Evolutionary conservation across 768 basidiomycete genomes (phyloP), one percentile per base, ranked within the genome.

Genomic region (Trametes cinnabarina): DNA sequence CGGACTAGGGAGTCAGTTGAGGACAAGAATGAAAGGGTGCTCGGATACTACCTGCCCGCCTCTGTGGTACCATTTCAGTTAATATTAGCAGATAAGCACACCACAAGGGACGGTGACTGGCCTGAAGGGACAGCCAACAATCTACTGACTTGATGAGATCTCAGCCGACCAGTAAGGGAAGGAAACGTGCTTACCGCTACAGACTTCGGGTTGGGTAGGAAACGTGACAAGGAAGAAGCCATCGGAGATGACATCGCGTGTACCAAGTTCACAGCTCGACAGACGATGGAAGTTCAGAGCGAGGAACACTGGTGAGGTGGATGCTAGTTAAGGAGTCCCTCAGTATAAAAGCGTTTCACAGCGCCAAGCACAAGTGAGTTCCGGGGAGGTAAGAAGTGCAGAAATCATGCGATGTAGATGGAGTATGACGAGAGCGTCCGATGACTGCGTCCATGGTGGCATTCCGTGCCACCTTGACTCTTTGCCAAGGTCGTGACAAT

Each of bases 101-200:
- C 51, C n/a, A n/a, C n/a, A n/a, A 30, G n/a, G 32, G 39, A 58
- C 52, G 56, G 44, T 34, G 39, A 43, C 62, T 76, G 83, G 92
- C 94, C 90, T 93, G 81, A 97, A 97, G 17, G 95, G 95, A 75
- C 94, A 97, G 23, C 92, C 94, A 28, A 98, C 87, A 66, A 98
- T 90, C 88, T 94, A 60, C 35, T 47, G 35, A 35, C 51, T 26
- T 57, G 20, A 32, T 30, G 37, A 15, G 37, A 56, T 42, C 32
- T 23, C 44, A 22, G 48, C 51, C 12, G 28, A 50, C 23, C 28
- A 39, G 41, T 12, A 44, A 40, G 14, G 17, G 23, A 56, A 39
- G 14, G 11, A 35, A 7, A 43, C 7, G 22, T 17, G 40, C 91
- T 72, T 69, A 94, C 93, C 48, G 90, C 90, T 37, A 84, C 79